Base-by-base conservation (phyloP, 345 rosid species). In the Hypericum androsaemum region DNA sequence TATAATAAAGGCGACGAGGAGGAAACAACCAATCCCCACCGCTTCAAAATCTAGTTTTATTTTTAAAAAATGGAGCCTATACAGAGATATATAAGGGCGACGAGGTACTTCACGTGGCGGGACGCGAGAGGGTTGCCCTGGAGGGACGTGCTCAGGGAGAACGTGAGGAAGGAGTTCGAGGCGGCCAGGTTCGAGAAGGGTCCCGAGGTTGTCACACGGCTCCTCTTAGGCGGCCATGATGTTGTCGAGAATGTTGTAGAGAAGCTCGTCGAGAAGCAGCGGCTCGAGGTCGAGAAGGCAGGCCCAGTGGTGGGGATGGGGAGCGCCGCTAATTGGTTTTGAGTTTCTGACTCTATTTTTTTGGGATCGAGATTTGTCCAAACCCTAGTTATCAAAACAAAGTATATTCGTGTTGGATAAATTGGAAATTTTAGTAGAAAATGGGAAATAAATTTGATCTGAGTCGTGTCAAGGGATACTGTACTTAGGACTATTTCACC, bases 41-140 rank as follows among this genome's bases (percentile, higher is more conserved):
- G n/a, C n/a, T n/a, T n/a, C n/a, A n/a, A n/a, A n/a, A n/a, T n/a
- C n/a, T n/a, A n/a, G n/a, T n/a, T n/a, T n/a, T n/a, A n/a, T n/a
- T n/a, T n/a, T n/a, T n/a, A n/a, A n/a, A n/a, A n/a, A n/a, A n/a
- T n/a, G n/a, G 78, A 65, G 72, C 62, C 81, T 90, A 32, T 90
- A 90, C 72, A 69, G 98, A 47, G 94, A 90, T 60, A 81, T 87
- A 41, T 84, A n/a, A 79, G 96, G 36, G 98, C 83, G 50, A 76
- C 81, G 22, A 80, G 89, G 39, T 90, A 80, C 72, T 90, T 82
- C 73, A 65, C 37, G 73, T 84, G 95, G 98, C 66, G 77, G 0
- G 92, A 87, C 68, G 54, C 81, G 1, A 77, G 80, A 9, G 98
- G 98, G 32, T 52, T 67, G 10, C 6, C 74, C 53, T 90, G 98